Evolutionary conservation across 2,329 filamentous ascomycete genomes (phyloP).

Genomic region (Coniella lustricola): DNA sequence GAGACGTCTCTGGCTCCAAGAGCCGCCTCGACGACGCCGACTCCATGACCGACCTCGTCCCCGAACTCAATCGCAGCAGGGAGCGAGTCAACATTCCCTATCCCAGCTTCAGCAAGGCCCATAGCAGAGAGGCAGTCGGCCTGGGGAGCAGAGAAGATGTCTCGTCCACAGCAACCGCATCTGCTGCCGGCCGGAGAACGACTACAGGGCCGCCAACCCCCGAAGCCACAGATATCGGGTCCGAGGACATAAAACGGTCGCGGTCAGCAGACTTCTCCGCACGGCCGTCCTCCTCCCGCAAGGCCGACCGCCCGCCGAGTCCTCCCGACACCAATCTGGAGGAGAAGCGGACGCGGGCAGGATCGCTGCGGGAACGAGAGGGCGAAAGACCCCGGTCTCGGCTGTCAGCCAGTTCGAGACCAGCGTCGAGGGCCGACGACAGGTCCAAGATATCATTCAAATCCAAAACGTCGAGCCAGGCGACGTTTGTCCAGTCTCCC

Average conservation of each 20-base stretch:
- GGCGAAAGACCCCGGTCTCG: constrained; percentile 29
- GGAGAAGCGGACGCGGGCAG: constrained; percentile 31
- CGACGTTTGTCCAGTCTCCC: constrained; percentile 41
- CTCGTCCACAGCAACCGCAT: constrained; percentile 20
- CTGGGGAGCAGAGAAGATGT: constrained; percentile 50
- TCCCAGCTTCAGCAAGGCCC: constrained; percentile 79
- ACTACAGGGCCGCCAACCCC: constrained; percentile 56
- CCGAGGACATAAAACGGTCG: constrained; percentile 38
- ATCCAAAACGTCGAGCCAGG: constrained; percentile 52
- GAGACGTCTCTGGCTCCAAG: constrained; percentile 14
- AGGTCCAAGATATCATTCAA: constrained; percentile 45
- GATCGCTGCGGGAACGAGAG: constrained; percentile 24
- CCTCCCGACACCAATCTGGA: constrained; percentile 57
- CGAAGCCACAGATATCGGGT: constrained; percentile 63
- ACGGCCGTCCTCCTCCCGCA: constrained; percentile 30
- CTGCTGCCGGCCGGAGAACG: constrained; percentile 29
- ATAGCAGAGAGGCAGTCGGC: constrained; percentile 75
- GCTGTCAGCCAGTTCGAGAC: constrained; percentile 30
- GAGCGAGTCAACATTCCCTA: constrained; percentile 59
- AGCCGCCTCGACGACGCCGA: constrained; percentile 18
- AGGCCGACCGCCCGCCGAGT: constrained; percentile 49
- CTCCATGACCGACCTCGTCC: constrained; percentile 43
- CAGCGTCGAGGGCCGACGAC: constrained; percentile 38
- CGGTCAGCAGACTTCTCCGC: constrained; percentile 38
- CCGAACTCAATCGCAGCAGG: constrained; percentile 36